These are phyloP conservation scores for Starmerella floricola DNA, from an alignment of 805 yeast species.

Conservation along the genomic window DNA sequence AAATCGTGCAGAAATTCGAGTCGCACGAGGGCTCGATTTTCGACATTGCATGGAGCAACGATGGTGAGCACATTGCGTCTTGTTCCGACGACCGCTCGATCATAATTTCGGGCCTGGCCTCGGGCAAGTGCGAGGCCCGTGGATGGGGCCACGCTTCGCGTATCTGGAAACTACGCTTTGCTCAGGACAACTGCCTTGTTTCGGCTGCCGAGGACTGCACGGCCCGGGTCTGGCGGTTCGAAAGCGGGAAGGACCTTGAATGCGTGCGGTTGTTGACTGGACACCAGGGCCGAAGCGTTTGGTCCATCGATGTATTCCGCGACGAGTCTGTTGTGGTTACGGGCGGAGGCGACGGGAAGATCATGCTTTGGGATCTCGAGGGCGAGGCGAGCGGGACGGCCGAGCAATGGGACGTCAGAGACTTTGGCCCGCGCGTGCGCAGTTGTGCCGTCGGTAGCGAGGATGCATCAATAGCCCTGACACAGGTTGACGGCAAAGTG, in stretches of 20 bases:
- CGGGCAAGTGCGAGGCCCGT: conserved; percentile 50
- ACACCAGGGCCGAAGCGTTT: conserved; percentile 75
- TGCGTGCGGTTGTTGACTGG: conserved; percentile 46
- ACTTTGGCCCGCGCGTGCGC: neutral
- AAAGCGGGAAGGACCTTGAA: conserved; percentile 25
- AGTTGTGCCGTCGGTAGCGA: neutral
- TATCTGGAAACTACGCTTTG: conserved; percentile 72
- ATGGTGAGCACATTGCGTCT: conserved; percentile 48
- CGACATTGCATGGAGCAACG: conserved; percentile 51
- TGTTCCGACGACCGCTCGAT: conserved; percentile 94
- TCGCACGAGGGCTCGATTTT: conserved; percentile 91
- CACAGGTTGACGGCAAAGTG: neutral
- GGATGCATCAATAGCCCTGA: neutral
- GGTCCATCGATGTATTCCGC: conserved; percentile 44
- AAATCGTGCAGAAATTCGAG: conserved; percentile 42
- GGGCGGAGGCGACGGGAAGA: conserved; percentile 89
- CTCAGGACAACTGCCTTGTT: conserved; percentile 34
- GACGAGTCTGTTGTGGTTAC: conserved; percentile 52
- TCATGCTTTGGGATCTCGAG: conserved; percentile 45
- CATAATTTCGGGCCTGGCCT: conserved; percentile 51
- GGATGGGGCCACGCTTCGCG: conserved; percentile 98
- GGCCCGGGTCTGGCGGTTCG: conserved; percentile 56
- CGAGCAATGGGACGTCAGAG: neutral
- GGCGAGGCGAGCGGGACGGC: neutral
- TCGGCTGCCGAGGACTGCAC: conserved; percentile 84